Evolutionary conservation across 495 filamentous ascomycete species (phyloP).

Genomic region (Chaetomium fimeti): DNA sequence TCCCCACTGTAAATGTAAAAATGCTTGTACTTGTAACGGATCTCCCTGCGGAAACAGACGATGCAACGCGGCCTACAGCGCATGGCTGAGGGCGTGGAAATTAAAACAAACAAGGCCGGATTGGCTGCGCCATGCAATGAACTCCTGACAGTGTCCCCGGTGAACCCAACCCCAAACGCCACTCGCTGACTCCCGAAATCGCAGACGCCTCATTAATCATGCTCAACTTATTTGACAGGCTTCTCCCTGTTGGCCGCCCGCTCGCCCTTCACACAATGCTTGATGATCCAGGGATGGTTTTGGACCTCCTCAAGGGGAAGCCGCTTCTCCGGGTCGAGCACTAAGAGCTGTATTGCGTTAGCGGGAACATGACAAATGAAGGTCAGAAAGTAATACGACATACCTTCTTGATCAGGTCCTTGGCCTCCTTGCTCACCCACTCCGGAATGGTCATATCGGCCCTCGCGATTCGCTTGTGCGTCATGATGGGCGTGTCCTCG

Average conservation of each 20-base stretch:
- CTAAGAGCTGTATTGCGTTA: conserved; percentile 64
- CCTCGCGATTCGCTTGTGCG: conserved; percentile 81
- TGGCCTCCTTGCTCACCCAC: conserved; percentile 87
- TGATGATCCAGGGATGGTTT: conserved; percentile 93
- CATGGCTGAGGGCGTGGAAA: neutral
- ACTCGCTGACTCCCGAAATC: conserved; percentile 5
- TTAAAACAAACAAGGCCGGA: conserved; percentile 16
- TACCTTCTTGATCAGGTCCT: conserved; percentile 88
- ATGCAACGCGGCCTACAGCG: conserved; percentile 7
- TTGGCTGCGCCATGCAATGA: conserved; percentile 23
- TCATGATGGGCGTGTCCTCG: conserved; percentile 93
- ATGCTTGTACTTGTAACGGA: conserved; percentile 16
- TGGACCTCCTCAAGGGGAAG: conserved; percentile 87
- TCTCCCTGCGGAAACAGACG: neutral
- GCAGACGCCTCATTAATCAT: conserved; percentile 13
- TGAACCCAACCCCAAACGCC: conserved; percentile 20
- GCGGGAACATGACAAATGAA: neutral
- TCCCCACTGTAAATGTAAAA: conserved; percentile 7
- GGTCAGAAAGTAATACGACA: conserved; percentile 1
- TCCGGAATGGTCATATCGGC: conserved; percentile 90
- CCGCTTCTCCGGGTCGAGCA: conserved; percentile 90
- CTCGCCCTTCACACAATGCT: conserved; percentile 86
- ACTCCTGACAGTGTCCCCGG: conserved; percentile 3
- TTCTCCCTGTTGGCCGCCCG: conserved; percentile 54
- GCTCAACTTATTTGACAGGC: conserved; percentile 28